Conservation (phyloP, 495 filamentous ascomycete species). For the Podospora pseudopauciseta region DNA sequence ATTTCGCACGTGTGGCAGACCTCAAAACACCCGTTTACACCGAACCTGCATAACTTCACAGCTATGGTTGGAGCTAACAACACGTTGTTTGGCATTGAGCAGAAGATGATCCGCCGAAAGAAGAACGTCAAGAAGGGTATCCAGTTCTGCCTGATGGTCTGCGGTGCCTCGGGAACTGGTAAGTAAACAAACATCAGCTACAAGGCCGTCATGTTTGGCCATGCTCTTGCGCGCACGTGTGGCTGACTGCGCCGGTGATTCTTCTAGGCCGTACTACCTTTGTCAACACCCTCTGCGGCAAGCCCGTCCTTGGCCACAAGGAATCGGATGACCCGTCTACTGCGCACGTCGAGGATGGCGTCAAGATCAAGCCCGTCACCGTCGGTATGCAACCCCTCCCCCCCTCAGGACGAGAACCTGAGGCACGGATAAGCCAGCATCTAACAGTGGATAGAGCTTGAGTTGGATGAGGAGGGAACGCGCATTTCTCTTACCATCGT, state of each 20-base stretch:
- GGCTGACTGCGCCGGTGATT: constrained; percentile 4
- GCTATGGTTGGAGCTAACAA: constrained; percentile 37
- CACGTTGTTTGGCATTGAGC: constrained; percentile 27
- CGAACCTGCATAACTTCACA: not conserved
- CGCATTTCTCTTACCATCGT: constrained; percentile 97
- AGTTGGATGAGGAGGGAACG: constrained; percentile 96
- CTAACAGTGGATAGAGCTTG: constrained; percentile 63
- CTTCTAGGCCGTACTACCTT: constrained; percentile 88
- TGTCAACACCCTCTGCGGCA: constrained; percentile 97
- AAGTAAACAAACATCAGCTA: constrained; percentile 33
- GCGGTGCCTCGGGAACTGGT: constrained; percentile 98
- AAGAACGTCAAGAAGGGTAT: constrained; percentile 99
- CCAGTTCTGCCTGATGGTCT: constrained; percentile 99
- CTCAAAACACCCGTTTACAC: constrained; percentile 18
- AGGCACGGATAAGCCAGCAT: not conserved
- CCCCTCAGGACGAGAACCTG: not conserved
- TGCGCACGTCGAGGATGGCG: constrained; percentile 92
- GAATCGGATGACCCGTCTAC: constrained; percentile 83
- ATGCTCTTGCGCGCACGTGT: not conserved
- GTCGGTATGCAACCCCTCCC: constrained; percentile 65
- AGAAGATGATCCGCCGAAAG: constrained; percentile 98
- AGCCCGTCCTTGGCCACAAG: constrained; percentile 81
- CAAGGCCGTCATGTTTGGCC: not conserved
- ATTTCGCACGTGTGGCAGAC: constrained; percentile 2
- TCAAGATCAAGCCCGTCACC: constrained; percentile 96